Percentiles rank a stretch among this genome's conserved stretches.
phyloP scores from a whole-genome alignment of 805 yeast species.

The Candida railenensis region DNA sequence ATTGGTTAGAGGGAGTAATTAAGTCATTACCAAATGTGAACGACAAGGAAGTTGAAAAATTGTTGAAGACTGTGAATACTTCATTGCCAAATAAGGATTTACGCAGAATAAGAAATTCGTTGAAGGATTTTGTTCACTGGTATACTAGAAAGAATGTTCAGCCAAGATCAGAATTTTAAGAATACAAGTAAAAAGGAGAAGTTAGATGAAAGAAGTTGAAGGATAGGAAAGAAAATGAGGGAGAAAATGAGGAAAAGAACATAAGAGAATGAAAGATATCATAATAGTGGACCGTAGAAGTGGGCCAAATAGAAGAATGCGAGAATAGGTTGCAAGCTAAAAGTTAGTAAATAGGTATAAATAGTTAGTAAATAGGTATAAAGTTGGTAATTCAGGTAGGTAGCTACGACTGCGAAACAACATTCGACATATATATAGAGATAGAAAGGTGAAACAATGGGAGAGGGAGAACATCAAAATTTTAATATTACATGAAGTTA shows the following conservation, averaged over 20 bases:
- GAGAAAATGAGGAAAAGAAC: too few species aligned
- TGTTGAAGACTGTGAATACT: constrained; percentile 53
- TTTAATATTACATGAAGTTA: neutral
- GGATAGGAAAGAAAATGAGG: neutral
- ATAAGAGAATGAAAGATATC: too few species aligned
- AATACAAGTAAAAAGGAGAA: neutral
- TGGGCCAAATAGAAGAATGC: too few species aligned
- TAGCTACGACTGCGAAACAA: neutral
- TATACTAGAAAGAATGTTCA: constrained; percentile 72
- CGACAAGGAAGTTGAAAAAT: constrained; percentile 63
- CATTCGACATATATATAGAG: too few species aligned
- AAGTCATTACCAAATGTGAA: constrained; percentile 63
- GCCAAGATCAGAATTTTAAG: constrained; percentile 26
- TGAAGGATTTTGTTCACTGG: constrained; percentile 81
- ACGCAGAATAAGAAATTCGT: constrained; percentile 67
- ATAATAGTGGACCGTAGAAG: too few species aligned
- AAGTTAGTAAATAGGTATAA: neutral
- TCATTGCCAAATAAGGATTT: constrained; percentile 69
- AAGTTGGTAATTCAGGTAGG: neutral
- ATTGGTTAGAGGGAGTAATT: constrained; percentile 65
- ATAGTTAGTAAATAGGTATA: neutral
- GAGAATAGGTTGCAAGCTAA: too few species aligned
- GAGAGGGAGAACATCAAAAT: neutral
- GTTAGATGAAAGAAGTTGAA: neutral
- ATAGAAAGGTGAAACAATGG: neutral